Base-by-base conservation (phyloP, 768 basidiomycete species). In the Rubroboletus pulcherrimus region DNA sequence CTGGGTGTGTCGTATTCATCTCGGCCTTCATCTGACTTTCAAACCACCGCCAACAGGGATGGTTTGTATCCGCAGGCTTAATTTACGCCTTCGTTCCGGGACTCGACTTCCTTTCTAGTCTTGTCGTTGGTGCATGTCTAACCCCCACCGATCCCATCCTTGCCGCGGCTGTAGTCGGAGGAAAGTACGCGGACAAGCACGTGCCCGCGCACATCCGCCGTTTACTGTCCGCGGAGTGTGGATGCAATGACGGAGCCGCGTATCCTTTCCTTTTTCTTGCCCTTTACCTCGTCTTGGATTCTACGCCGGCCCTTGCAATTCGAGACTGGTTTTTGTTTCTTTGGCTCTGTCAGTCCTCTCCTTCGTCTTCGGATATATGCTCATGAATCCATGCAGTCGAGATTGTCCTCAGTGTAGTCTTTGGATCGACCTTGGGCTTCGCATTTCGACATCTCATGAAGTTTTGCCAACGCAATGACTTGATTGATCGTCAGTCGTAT, bases 131-230 rank as follows among this genome's bases (percentile, higher is more conserved):
- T 17, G 94, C 97, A 0, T 93, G 91, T 70, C 82, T 95, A 35
- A 96, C 94, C 0, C 93, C 93, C 1, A 99, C 97, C 12, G 70
- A 71, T n/a, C 70, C 70, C 6, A 71, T 71, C 49, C 66, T 71
- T 19, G 70, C 70, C 33, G 70, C 70, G 34, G 70, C 71, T 9
- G 93, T 92, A 34, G 83, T 92, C 11, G 96, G 96, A 65, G 96
- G 96, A 33, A 95, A 91, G 75, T 99, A 93, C 75, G 97, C 97
- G 3, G 91, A 98, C 71, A 97, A 98, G 69, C 96, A 98, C 65
- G 96, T 98, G 24, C 91, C 91, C 2, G 85, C 87, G 1, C 91
- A 93, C 66, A 75, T 93, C 40, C 85, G 81, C 33, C 81, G 80
- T 61, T 68, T 88, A 51, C 75, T 88, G 17, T 77, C 86, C 8